Evolutionary conservation across 2,329 filamentous ascomycete species (phyloP).

Genomic region (Knufia fluminis): DNA sequence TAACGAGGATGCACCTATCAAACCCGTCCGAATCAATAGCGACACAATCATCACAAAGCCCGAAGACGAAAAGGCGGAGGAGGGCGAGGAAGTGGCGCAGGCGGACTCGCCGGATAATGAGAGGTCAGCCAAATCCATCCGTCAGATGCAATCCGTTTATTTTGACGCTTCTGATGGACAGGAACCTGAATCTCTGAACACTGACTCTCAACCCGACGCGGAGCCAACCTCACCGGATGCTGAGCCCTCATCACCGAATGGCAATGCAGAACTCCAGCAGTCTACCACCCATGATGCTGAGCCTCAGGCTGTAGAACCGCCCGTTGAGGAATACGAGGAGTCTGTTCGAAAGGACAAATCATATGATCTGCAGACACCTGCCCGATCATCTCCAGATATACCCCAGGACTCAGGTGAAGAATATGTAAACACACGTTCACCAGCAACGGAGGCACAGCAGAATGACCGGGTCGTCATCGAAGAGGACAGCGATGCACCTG

Average conservation of each 20-base stretch:
- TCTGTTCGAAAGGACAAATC: background rate
- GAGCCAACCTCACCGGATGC: background rate
- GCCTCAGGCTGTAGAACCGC: background rate
- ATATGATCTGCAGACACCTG: background rate
- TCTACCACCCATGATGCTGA: background rate
- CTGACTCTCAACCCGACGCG: background rate
- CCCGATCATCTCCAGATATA: background rate
- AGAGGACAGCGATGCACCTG: constrained; percentile 3
- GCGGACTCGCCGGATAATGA: background rate
- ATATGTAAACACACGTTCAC: constrained; percentile 4
- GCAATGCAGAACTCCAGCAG: background rate
- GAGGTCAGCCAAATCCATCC: background rate
- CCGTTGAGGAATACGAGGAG: background rate
- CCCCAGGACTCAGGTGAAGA: background rate
- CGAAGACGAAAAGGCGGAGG: background rate
- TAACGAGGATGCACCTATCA: background rate
- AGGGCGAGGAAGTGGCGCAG: background rate
- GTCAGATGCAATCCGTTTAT: background rate
- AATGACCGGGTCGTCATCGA: constrained; percentile 1
- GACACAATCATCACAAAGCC: background rate
- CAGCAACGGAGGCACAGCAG: background rate
- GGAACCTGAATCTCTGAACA: background rate
- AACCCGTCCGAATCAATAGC: constrained; percentile 1
- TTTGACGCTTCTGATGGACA: background rate
- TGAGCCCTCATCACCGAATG: background rate